Base-by-base conservation (phyloP, 176 grass and related monocot species). In the Oryza longistaminata region DNA sequence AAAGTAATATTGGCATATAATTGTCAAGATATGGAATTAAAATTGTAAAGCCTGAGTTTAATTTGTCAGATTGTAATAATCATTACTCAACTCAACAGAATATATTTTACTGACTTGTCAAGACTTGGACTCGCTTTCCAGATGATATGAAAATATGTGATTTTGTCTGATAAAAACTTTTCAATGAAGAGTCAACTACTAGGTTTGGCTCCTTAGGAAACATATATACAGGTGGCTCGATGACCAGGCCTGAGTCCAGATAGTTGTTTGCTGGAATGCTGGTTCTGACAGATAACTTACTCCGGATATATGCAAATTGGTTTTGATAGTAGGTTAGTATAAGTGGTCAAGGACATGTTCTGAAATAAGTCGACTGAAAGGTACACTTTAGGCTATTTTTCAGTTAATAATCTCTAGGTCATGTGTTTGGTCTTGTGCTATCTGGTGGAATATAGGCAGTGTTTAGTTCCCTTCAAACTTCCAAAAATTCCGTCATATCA, bases 91-190 rank as follows among this genome's bases (percentile, higher is more conserved):
- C 27, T 79, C 33, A 21, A 82, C 9, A 34, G 19, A 53, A 42
- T 65, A 27, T 49, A 25, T 71, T 40, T 74, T 74, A 29, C 60
- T 25, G 42, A 43, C 13, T 75, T 34, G 33, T 76, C 44, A 62
- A 50, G 29, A 12, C 3, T 49, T 13, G 3, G 13, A 43, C 3
- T 82, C 64, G 24, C 25, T 76, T 76, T 75, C 71, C 68, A 74
- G 35, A 76, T 19, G 5, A 69, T 49, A 74, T 75, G 24, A 60
- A 60, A 75, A 16, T 75, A 24, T 31, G 19, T 25, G 43, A 17
- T 87, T 87, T 81, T 87, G 34, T 13, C 68, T 13, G 3, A 60
- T 84, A 27, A 52, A 7, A 83, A 67, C 12, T 21, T 84, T 53
- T 67, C 45, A 45, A 5, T 75, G 17, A 0, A 64, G 17, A 74